These are phyloP conservation scores for Hirschfeldia incana DNA, from an alignment of 345 rosid genomes.

Conservation along the genomic window DNA sequence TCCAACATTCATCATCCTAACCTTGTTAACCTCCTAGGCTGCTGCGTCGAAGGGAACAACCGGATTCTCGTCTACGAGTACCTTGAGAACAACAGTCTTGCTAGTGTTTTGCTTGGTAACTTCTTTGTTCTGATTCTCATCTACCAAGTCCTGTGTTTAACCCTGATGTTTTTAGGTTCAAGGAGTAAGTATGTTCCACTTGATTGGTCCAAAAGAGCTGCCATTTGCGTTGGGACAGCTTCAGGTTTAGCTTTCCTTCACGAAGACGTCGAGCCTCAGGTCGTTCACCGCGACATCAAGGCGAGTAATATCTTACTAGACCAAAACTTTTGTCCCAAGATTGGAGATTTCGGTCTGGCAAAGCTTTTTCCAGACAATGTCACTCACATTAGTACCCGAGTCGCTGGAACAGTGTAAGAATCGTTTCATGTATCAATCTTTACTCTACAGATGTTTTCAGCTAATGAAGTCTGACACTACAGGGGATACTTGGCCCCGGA, in stretches of 20 bases:
- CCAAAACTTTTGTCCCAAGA: constrained; percentile 72
- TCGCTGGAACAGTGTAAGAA: constrained; percentile 93
- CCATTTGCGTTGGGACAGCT: constrained; percentile 82
- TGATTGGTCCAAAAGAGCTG: constrained; percentile 77
- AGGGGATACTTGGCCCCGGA: constrained; percentile 98
- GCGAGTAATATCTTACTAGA: constrained; percentile 94
- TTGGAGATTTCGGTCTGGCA: constrained; percentile 96
- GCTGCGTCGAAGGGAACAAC: constrained; percentile 64
- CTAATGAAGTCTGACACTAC: constrained; percentile 34
- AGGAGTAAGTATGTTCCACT: constrained; percentile 48
- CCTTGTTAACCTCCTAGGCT: constrained; percentile 86
- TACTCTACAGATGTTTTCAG: background rate
- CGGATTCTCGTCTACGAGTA: constrained; percentile 86
- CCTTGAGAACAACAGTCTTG: constrained; percentile 80
- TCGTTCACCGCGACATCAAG: constrained; percentile 95
- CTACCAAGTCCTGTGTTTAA: background rate
- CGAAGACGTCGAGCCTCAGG: constrained; percentile 74
- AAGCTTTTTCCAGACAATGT: constrained; percentile 93
- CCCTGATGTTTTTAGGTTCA: constrained; percentile 45
- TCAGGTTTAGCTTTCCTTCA: constrained; percentile 85
- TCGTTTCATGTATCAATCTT: background rate
- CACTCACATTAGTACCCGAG: constrained; percentile 91
- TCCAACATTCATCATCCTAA: constrained; percentile 75
- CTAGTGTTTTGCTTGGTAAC: constrained; percentile 64
- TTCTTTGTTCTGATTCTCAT: background rate